A percentile compares a stretch with the other conserved stretches of the same genome.
phyloP scores from a whole-genome alignment of 768 basidiomycete species.

The Phanerochaete carnosa region DNA sequence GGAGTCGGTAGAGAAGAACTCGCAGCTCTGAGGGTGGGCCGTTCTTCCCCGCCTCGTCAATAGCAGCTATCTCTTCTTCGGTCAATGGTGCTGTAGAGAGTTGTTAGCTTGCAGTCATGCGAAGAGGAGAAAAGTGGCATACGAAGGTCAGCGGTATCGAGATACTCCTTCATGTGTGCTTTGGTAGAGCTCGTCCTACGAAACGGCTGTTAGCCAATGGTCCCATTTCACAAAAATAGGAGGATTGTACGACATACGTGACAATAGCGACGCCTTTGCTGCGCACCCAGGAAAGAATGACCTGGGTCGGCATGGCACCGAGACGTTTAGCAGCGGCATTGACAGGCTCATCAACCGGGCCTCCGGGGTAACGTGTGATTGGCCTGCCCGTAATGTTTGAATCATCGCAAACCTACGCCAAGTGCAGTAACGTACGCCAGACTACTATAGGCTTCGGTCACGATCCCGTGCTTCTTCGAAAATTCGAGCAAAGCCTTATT shows the following conservation, averaged over 20 bases:
- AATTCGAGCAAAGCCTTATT: slow-evolving; percentile 54
- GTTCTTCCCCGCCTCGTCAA: slow-evolving; percentile 58
- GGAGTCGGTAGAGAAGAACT: background rate
- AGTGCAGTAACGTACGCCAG: slow-evolving; percentile 40
- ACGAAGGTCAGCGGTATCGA: slow-evolving; percentile 60
- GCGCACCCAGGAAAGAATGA: slow-evolving; percentile 66
- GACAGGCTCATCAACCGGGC: slow-evolving; percentile 60
- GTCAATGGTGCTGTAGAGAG: slow-evolving; percentile 44
- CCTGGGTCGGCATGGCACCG: slow-evolving; percentile 58
- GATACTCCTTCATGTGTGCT: slow-evolving; percentile 62
- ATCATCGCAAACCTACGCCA: background rate
- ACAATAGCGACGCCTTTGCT: slow-evolving; percentile 66
- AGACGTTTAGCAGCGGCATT: slow-evolving; percentile 48
- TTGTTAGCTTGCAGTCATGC: background rate
- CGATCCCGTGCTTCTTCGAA: slow-evolving; percentile 53
- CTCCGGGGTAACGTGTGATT: slow-evolving; percentile 56
- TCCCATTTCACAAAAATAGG: background rate
- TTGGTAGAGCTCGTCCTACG: slow-evolving; percentile 57
- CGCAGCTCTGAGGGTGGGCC: slow-evolving; percentile 35
- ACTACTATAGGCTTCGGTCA: slow-evolving; percentile 63
- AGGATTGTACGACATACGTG: slow-evolving; percentile 35
- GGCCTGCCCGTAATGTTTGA: slow-evolving; percentile 35
- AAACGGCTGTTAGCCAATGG: background rate
- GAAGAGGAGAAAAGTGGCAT: slow-evolving; percentile 1
- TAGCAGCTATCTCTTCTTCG: slow-evolving; percentile 54